These are phyloP conservation scores for Leucoagaricus sp. DNA, from an alignment of 1,284 basidiomycete species.

Conservation along the genomic window DNA sequence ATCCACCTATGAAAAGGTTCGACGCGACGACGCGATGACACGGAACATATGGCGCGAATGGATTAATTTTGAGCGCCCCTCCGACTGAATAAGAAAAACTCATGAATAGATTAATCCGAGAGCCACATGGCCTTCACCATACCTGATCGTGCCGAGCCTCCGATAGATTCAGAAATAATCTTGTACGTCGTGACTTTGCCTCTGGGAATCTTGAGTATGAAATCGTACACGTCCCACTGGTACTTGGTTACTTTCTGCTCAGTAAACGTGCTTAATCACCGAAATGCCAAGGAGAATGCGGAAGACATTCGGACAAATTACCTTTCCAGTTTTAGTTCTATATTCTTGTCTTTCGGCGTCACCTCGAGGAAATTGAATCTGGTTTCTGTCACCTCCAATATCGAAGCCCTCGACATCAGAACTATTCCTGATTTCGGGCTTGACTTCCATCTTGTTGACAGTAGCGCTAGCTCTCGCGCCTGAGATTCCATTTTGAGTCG, in stretches of 20 bases:
- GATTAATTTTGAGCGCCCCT: slow-evolving; percentile 58
- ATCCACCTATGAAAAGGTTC: slow-evolving; percentile 59
- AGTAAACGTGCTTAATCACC: neutral
- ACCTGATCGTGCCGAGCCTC: slow-evolving; percentile 65
- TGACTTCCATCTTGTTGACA: neutral
- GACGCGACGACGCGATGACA: slow-evolving; percentile 70
- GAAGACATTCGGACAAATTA: slow-evolving; percentile 4
- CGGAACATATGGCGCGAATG: slow-evolving; percentile 63
- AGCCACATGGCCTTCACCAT: slow-evolving; percentile 15
- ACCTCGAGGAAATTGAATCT: neutral
- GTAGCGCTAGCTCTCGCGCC: neutral
- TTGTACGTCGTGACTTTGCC: slow-evolving; percentile 62
- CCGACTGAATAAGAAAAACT: slow-evolving; percentile 45
- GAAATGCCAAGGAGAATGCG: neutral
- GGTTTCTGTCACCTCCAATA: neutral
- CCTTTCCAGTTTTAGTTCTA: slow-evolving; percentile 23
- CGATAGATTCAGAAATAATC: slow-evolving; percentile 47
- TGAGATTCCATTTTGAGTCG: neutral
- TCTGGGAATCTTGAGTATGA: slow-evolving; percentile 44
- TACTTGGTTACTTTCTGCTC: slow-evolving; percentile 46
- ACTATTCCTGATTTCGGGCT: neutral
- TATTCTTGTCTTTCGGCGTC: slow-evolving; percentile 17
- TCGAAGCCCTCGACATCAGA: neutral
- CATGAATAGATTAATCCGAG: neutral
- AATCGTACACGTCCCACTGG: slow-evolving; percentile 66